These are phyloP conservation scores for Polyplosphaeria fusca DNA, from an alignment of 495 filamentous ascomycete genomes.

Conservation along the genomic window DNA sequence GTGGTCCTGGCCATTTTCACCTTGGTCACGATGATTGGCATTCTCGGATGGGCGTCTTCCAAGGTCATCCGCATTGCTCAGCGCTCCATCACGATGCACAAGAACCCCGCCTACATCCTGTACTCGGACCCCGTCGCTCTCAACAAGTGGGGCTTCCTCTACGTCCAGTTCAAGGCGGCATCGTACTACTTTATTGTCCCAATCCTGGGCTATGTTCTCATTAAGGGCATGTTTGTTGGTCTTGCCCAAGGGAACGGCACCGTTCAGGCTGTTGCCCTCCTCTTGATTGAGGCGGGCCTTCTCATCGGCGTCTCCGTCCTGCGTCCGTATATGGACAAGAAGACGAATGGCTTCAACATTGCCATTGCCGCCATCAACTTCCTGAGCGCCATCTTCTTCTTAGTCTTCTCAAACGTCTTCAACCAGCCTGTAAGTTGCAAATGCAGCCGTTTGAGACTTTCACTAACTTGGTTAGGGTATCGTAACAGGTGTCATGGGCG, in stretches of 20 bases:
- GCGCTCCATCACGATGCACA: slow-evolving; percentile 85
- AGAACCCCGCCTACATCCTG: slow-evolving; percentile 94
- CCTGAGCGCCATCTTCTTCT: slow-evolving; percentile 82
- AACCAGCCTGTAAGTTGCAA: slow-evolving; percentile 67
- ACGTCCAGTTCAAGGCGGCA: slow-evolving; percentile 94
- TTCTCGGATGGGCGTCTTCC: slow-evolving; percentile 81
- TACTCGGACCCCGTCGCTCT: slow-evolving; percentile 89
- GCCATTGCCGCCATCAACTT: slow-evolving; percentile 88
- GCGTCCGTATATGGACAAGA: slow-evolving; percentile 98
- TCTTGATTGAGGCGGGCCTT: slow-evolving; percentile 79
- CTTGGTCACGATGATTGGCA: slow-evolving; percentile 73
- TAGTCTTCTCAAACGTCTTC: slow-evolving; percentile 96
- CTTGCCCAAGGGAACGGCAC: slow-evolving; percentile 71
- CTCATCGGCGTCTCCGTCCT: slow-evolving; percentile 76
- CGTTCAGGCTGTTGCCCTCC: slow-evolving; percentile 77
- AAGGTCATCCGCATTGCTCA: slow-evolving; percentile 88
- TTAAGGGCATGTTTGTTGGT: slow-evolving; percentile 90
- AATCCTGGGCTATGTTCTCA: slow-evolving; percentile 68
- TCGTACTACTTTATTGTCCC: slow-evolving; percentile 97
- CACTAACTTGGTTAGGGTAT: slow-evolving; percentile 51
- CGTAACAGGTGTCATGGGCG: slow-evolving; percentile 89
- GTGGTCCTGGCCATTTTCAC: slow-evolving; percentile 87
- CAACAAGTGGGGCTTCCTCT: slow-evolving; percentile 99
- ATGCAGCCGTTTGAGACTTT: not conserved
- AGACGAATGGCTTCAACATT: slow-evolving; percentile 96